These are phyloP conservation scores for Xylaria sp. DNA, from an alignment of 2,329 filamentous ascomycete genomes.

Conservation along the genomic window DNA sequence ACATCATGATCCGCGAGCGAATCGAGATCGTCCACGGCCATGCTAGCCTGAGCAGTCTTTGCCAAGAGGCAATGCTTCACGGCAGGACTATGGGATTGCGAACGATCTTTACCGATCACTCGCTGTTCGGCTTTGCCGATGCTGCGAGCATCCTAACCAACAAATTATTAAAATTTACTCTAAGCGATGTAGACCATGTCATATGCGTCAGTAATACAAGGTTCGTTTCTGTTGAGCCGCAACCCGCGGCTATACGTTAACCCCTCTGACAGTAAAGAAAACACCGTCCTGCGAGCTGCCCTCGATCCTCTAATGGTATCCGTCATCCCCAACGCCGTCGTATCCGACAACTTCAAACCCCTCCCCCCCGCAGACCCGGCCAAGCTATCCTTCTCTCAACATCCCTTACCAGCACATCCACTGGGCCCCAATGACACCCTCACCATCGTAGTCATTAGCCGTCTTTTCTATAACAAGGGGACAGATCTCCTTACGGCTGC, in stretches of 20 bases:
- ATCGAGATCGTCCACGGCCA: constrained; percentile 99
- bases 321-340: constrained; percentile 95
- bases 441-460: constrained; percentile 95
- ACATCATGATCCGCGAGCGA: constrained; percentile 90
- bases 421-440: constrained; percentile 84
- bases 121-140: constrained; percentile 95
- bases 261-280: constrained; percentile 75
- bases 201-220: constrained; percentile 99
- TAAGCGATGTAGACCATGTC: constrained; percentile 97
- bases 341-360: constrained; percentile 92
- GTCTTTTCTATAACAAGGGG: constrained; percentile 98
- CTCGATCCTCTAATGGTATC: constrained; percentile 97
- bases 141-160: constrained; percentile 95
- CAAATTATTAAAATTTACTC: constrained; percentile 91
- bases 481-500: constrained; percentile 96
- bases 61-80: constrained; percentile 92
- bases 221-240: constrained; percentile 47
- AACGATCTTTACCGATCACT: constrained; percentile 97
- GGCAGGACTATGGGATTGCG: constrained; percentile 93
- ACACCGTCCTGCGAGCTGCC: constrained; percentile 91
- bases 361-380: constrained; percentile 50
- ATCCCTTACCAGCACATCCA: constrained; percentile 62
- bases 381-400: constrained; percentile 44
- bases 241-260: constrained; percentile 28
- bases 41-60: constrained; percentile 87